A percentile compares a stretch with the other conserved stretches of the same genome.
phyloP scores from a whole-genome alignment of 2,329 filamentous ascomycete species.

The Fonsecaea nubica region DNA sequence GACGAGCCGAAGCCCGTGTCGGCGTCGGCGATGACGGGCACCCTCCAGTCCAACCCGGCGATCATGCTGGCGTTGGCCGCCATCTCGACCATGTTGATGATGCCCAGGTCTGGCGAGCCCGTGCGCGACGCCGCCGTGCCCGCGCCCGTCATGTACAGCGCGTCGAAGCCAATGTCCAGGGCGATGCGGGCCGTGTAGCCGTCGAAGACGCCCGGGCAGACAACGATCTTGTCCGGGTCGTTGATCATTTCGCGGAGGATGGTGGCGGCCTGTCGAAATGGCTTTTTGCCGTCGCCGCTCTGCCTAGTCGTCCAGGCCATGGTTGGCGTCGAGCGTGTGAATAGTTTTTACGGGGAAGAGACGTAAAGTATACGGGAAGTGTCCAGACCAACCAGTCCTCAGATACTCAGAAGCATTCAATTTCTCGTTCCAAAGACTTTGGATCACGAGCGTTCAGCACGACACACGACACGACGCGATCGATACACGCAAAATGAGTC shows the following conservation, averaged over 20 bases:
- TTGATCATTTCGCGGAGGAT: conserved; percentile 15
- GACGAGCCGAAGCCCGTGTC: conserved; percentile 61
- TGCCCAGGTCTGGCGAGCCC: conserved; percentile 58
- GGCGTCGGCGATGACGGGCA: conserved; percentile 61
- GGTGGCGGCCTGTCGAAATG: conserved; percentile 9
- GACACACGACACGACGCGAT: too few species aligned
- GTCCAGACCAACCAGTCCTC: too few species aligned
- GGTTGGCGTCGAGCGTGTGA: neutral
- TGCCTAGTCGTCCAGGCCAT: neutral
- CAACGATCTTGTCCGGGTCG: conserved; percentile 12
- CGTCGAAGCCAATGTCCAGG: conserved; percentile 67
- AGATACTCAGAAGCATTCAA: too few species aligned
- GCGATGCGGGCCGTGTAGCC: conserved; percentile 65
- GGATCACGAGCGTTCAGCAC: too few species aligned
- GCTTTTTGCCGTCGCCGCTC: conserved; percentile 3
- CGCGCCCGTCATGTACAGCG: conserved; percentile 69
- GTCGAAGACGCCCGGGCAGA: conserved; percentile 69
- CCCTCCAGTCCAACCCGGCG: conserved; percentile 56
- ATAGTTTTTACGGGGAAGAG: too few species aligned
- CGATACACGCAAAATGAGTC: neutral
- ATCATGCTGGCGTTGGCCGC: conserved; percentile 61
- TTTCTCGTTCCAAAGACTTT: too few species aligned
- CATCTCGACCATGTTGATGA: conserved; percentile 61
- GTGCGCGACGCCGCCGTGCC: conserved; percentile 57
- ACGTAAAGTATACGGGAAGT: too few species aligned